Evolutionary conservation across 176 grass and related monocot genomes (phyloP).

Genomic region (Carex kokanica): DNA sequence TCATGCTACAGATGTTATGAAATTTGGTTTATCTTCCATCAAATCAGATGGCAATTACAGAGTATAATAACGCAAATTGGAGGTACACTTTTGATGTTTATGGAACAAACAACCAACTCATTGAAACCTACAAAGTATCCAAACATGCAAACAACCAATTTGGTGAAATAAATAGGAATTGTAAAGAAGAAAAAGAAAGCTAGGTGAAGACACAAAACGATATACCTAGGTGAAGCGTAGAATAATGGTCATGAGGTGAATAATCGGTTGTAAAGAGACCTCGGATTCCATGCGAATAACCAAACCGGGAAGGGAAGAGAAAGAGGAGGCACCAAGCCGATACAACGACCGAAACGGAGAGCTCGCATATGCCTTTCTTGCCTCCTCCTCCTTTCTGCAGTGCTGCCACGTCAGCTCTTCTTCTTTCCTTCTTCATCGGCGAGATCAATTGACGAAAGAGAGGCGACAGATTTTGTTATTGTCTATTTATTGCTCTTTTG

Average conservation of each 20-base stretch:
- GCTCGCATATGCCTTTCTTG: constrained; percentile 59
- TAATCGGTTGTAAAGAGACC: constrained; percentile 1
- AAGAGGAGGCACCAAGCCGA: constrained; percentile 72
- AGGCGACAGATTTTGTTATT: constrained; percentile 3
- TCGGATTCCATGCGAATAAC: constrained; percentile 20
- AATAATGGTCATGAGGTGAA: constrained; percentile 12
- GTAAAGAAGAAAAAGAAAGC: background rate
- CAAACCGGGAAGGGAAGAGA: constrained; percentile 47
- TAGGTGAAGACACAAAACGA: background rate
- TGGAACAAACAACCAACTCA: too few relatives aligned
- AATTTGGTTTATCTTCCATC: too few relatives aligned
- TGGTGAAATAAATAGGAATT: background rate
- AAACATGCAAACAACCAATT: background rate
- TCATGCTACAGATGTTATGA: too few relatives aligned
- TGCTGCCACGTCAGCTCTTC: constrained; percentile 4
- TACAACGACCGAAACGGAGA: constrained; percentile 60
- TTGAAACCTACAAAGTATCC: background rate
- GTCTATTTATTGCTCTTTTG: background rate
- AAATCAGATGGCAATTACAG: background rate
- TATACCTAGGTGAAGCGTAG: background rate
- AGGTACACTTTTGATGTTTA: too few relatives aligned
- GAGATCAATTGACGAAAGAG: background rate
- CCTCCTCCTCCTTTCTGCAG: constrained; percentile 30
- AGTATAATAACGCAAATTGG: too few relatives aligned
- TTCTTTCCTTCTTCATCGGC: constrained; percentile 25